Evolutionary conservation across 176 grass and related monocot species (phyloP).

Genomic region (Sorghum bicolor): DNA sequence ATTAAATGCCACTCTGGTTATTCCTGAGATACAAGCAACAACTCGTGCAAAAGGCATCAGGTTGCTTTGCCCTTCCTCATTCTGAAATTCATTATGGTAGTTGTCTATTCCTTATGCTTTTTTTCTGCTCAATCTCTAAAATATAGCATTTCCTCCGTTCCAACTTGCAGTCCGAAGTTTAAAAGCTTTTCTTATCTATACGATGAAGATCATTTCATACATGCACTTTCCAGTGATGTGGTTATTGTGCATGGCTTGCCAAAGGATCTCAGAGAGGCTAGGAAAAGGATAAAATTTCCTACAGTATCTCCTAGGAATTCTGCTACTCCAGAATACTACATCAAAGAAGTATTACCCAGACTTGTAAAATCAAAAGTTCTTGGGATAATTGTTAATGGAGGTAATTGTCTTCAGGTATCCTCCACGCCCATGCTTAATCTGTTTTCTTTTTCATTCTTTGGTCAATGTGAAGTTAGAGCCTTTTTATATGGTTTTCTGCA

Average conservation of each 20-base stretch:
- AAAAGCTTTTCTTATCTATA: constrained; percentile 98
- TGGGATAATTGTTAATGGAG: constrained; percentile 84
- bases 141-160: constrained; percentile 19
- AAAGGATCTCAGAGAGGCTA: constrained; percentile 77
- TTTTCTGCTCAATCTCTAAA: constrained; percentile 20
- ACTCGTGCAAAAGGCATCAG: constrained; percentile 93
- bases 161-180: constrained; percentile 76
- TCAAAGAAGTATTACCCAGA: constrained; percentile 69
- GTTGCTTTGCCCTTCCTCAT: constrained; percentile 31
- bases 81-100: constrained; percentile 1
- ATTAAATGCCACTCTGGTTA: constrained; percentile 94
- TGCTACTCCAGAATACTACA: constrained; percentile 73
- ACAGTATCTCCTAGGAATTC: constrained; percentile 76
- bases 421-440: constrained; percentile 16
- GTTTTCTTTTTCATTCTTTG: constrained; percentile 17
- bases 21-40: constrained; percentile 95
- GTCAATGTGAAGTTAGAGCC: constrained; percentile 23
- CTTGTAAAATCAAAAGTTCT: constrained; percentile 85
- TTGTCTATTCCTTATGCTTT: constrained; percentile 13
- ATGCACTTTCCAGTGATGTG: constrained; percentile 72
- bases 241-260: constrained; percentile 73
- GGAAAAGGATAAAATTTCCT: constrained; percentile 91
- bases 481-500: constrained; percentile 36
- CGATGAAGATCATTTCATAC: constrained; percentile 86
- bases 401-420: constrained; percentile 94